Conservation (phyloP, 345 rosid genomes). For the Mercurialis annua region DNA sequence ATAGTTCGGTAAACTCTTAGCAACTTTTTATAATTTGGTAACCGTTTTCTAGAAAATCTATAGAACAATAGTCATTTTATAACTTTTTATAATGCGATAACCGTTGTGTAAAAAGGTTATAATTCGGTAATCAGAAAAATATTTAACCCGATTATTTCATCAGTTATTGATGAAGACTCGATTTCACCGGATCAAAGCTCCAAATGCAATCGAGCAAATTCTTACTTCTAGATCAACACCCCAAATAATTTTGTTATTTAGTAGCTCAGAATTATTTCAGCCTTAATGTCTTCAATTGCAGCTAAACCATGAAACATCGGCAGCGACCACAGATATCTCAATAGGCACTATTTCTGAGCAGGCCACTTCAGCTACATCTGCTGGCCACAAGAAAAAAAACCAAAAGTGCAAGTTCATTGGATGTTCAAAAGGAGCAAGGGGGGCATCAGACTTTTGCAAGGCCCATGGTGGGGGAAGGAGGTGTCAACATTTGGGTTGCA, state of each 20-base stretch:
- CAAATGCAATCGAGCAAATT: constrained; percentile 41
- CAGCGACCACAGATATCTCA: constrained; percentile 53
- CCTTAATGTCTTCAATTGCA: constrained; percentile 36
- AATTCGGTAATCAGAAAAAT: too few species aligned
- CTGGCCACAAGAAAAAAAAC: constrained; percentile 44
- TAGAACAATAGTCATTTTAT: too few species aligned
- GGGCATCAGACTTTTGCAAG: constrained; percentile 88
- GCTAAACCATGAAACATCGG: constrained; percentile 48
- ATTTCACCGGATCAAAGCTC: constrained; percentile 82
- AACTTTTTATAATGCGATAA: too few species aligned
- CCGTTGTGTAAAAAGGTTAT: too few species aligned
- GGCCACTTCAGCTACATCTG: constrained; percentile 46
- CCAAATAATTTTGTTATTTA: too few species aligned
- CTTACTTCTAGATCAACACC: constrained; percentile 36
- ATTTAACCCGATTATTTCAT: too few species aligned
- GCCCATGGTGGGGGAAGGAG: constrained; percentile 96
- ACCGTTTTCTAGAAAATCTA: too few species aligned
- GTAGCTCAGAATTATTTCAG: constrained; percentile 42
- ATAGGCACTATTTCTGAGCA: constrained; percentile 50
- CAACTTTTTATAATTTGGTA: too few species aligned
- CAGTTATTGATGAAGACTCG: constrained; percentile 84
- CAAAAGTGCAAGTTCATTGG: constrained; percentile 68
- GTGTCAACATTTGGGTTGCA: constrained; percentile 89
- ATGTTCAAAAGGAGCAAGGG: constrained; percentile 86
- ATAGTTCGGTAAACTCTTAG: too few species aligned